Percentiles rank a stretch among this genome's conserved stretches.
phyloP scores from a whole-genome alignment of 768 basidiomycete genomes.

The Collybia nuda region DNA sequence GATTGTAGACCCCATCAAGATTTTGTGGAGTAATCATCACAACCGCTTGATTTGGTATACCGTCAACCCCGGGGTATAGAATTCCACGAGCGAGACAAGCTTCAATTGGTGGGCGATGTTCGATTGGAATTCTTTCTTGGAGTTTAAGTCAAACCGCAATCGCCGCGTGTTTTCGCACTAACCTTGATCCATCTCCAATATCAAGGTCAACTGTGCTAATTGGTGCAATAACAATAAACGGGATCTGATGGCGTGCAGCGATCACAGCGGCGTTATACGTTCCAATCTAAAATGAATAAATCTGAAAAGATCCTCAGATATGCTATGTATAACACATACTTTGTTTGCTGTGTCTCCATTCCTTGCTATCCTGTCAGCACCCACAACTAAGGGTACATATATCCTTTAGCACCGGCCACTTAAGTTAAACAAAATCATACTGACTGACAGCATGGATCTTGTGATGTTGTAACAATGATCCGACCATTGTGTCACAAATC shows the following conservation, averaged over 20 bases:
- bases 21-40: slow-evolving; percentile 81
- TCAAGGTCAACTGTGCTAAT: slow-evolving; percentile 90
- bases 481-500: slow-evolving; percentile 98
- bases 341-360: slow-evolving; percentile 99
- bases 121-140: slow-evolving; percentile 74
- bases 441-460: slow-evolving; percentile 79
- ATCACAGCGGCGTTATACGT: slow-evolving; percentile 97
- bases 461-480: slow-evolving; percentile 88
- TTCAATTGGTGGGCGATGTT: slow-evolving; percentile 86
- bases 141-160: background rate
- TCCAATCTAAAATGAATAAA: slow-evolving; percentile 57
- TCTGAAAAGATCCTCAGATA: background rate
- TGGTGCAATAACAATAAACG: slow-evolving; percentile 93
- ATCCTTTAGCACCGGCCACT: background rate
- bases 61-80: slow-evolving; percentile 55
- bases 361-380: slow-evolving; percentile 84
- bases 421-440: slow-evolving; percentile 14
- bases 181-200: slow-evolving; percentile 65
- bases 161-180: slow-evolving; percentile 26
- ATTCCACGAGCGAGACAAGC: slow-evolving; percentile 87
- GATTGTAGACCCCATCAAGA: slow-evolving; percentile 78
- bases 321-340: slow-evolving; percentile 23
- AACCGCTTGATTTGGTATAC: slow-evolving; percentile 54
- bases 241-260: slow-evolving; percentile 82
- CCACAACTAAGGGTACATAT: slow-evolving; percentile 53